These are phyloP conservation scores for Metschnikowia colocasiae DNA, from an alignment of 805 yeast species.

Conservation along the genomic window DNA sequence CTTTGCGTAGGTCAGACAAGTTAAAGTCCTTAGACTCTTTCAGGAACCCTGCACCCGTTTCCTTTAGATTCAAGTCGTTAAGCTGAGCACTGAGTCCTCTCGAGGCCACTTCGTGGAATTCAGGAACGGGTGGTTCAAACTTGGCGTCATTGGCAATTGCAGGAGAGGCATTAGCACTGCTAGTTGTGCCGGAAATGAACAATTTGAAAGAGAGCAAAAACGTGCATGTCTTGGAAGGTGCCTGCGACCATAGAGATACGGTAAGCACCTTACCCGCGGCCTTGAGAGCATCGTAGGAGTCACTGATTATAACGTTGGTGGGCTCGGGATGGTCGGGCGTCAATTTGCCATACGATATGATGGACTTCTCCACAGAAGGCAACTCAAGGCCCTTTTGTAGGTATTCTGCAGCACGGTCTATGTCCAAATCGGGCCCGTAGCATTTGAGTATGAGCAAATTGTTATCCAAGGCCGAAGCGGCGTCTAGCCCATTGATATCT, in stretches of 20 bases:
- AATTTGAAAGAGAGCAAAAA: slow-evolving; percentile 7
- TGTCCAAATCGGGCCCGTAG: slow-evolving; percentile 15
- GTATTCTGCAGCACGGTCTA: slow-evolving; percentile 11
- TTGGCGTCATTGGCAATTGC: neutral
- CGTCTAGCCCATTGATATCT: slow-evolving; percentile 23
- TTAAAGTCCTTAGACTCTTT: slow-evolving; percentile 6
- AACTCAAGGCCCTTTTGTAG: slow-evolving; percentile 10
- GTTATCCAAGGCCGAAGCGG: slow-evolving; percentile 8
- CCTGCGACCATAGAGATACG: slow-evolving; percentile 15
- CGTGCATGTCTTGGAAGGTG: neutral
- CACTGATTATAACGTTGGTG: slow-evolving; percentile 14
- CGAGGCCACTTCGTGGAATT: slow-evolving; percentile 3
- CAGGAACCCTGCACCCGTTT: slow-evolving; percentile 3
- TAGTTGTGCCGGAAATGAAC: slow-evolving; percentile 2
- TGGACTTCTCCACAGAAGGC: slow-evolving; percentile 25
- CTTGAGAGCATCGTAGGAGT: slow-evolving; percentile 7
- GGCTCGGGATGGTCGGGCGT: slow-evolving; percentile 23
- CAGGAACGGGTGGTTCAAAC: slow-evolving; percentile 5
- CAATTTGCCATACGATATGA: slow-evolving; percentile 25
- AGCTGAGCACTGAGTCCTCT: neutral
- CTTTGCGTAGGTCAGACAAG: slow-evolving; percentile 20
- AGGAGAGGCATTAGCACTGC: neutral
- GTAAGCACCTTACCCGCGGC: slow-evolving; percentile 3
- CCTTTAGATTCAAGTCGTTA: slow-evolving; percentile 1
- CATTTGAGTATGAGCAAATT: slow-evolving; percentile 34